Evolutionary conservation across 768 basidiomycete species (phyloP), one percentile per base, ranked within the genome.

Genomic region (Podaxis sp.): DNA sequence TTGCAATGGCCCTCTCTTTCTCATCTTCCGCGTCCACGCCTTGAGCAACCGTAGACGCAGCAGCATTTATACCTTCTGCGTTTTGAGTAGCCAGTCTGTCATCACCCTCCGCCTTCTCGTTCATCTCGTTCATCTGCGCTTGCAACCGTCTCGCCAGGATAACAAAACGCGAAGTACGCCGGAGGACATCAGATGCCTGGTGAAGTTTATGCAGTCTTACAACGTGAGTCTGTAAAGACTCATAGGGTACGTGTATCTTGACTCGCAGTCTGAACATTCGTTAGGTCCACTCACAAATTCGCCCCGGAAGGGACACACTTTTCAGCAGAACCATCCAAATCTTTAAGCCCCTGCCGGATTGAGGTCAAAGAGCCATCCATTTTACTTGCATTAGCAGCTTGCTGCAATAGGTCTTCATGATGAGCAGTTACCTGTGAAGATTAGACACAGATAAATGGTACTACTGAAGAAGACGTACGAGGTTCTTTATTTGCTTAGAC

Each of bases 211-310:
- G 85, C 13, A 98, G 81, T 29, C 91, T 83, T 2, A 76, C 73
- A 19, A 97, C 93, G 66, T 90, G 83, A 0, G 79, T 73, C 55
- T 89, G 83, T 0, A 99, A 81, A 24, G 85, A 83, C 56, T 86
- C 82, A 69, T 96, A 92, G 0, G 97, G 97, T 0, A 85, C 76
- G 54, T 92, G 88, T 50, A 99, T 91, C 77, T 97, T 98, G 61
- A 79, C 77, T 25, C 91, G 89, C 13, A 99, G 82, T 68, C 96
- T 93, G 67, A 62, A 50, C 11, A 47, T 65, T 57, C 63, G 61
- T 72, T 71, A 55, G 63, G 53, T 64, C 60, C 63, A 33, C 9
- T 62, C 64, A 49, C 70, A 69, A 60, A n/a, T 11, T 24, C 3
- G 11, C 37, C 13, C 7, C 15, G 3, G 36, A 27, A 55, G 11